phyloP scores from a whole-genome alignment of 495 filamentous ascomycete species.

The Hypomontagnella submonticulosa region DNA sequence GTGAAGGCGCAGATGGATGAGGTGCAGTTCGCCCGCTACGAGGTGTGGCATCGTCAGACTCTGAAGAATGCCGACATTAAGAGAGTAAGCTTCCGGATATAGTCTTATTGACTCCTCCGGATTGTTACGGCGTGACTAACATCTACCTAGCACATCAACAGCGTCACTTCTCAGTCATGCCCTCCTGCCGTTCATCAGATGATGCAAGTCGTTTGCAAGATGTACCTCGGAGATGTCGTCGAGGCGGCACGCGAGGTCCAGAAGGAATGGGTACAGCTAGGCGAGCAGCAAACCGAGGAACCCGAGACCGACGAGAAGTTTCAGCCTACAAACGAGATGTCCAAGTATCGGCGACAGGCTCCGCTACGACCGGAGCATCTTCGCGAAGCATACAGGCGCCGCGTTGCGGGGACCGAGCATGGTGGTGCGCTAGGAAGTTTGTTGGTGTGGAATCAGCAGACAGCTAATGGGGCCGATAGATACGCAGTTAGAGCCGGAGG shows the following conservation, averaged over 20 bases:
- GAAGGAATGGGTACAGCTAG: conserved; percentile 74
- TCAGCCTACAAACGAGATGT: conserved; percentile 41
- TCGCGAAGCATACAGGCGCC: conserved; percentile 79
- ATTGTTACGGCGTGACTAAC: conserved; percentile 5
- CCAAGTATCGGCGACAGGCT: conserved; percentile 63
- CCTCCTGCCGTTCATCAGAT: conserved; percentile 80
- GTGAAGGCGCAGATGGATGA: conserved; percentile 75
- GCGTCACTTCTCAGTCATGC: conserved; percentile 88
- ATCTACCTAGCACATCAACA: conserved; percentile 74
- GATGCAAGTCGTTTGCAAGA: conserved; percentile 83
- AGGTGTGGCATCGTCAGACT: conserved; percentile 76
- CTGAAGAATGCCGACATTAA: conserved; percentile 63
- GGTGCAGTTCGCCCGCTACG: conserved; percentile 77
- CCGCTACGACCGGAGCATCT: conserved; percentile 86
- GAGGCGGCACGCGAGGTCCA: conserved; percentile 84
- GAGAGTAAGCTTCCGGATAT: conserved; percentile 53
- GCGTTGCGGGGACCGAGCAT: conserved; percentile 71
- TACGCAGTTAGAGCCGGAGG: conserved; percentile 71
- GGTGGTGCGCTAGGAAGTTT: conserved; percentile 78
- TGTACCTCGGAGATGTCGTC: conserved; percentile 85
- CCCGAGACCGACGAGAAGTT: conserved; percentile 48
- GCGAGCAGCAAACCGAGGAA: conserved; percentile 60
- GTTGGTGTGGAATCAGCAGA: conserved; percentile 71
- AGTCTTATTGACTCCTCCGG: background rate
- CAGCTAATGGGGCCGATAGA: conserved; percentile 69